Conservation (phyloP, 139 green algal genomes). For the Yamagishiella unicocca region DNA sequence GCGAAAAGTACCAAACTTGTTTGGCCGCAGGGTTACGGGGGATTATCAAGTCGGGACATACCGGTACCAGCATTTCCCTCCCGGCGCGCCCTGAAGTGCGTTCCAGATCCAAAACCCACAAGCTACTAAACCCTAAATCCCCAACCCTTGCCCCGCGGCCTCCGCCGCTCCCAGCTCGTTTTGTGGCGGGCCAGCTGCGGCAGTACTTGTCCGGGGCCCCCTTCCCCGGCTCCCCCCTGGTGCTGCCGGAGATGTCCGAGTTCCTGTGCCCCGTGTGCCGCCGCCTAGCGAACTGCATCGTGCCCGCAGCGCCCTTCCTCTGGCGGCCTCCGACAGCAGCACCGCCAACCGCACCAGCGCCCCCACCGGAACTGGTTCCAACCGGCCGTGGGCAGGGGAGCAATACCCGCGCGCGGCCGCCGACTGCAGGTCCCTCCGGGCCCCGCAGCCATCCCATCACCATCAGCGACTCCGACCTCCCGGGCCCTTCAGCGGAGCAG, state of each 20-base stretch:
- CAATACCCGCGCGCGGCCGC: too few species aligned
- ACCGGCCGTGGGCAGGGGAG: too few species aligned
- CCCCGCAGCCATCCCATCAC: neutral
- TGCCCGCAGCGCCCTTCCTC: constrained; percentile 45
- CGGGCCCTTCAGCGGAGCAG: too few species aligned
- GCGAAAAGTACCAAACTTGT: too few species aligned
- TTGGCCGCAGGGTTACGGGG: too few species aligned
- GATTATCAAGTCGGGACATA: too few species aligned
- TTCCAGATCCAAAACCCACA: too few species aligned
- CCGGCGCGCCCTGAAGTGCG: too few species aligned
- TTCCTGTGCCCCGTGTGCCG: constrained; percentile 60
- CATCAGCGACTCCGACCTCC: neutral
- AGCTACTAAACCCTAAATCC: neutral
- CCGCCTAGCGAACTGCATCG: constrained; percentile 55
- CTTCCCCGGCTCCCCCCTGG: constrained; percentile 29
- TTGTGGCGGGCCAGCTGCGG: constrained; percentile 29
- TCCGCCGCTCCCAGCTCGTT: constrained; percentile 19
- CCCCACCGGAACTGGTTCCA: too few species aligned
- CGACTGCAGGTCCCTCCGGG: neutral
- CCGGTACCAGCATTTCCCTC: too few species aligned
- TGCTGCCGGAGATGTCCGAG: constrained; percentile 33
- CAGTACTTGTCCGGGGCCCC: neutral
- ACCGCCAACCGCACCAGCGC: neutral
- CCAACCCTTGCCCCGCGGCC: neutral
- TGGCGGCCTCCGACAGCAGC: constrained; percentile 18